Evolutionary conservation across 768 basidiomycete species (phyloP), one percentile per base, ranked within the genome.

Genomic region (Postia placenta): DNA sequence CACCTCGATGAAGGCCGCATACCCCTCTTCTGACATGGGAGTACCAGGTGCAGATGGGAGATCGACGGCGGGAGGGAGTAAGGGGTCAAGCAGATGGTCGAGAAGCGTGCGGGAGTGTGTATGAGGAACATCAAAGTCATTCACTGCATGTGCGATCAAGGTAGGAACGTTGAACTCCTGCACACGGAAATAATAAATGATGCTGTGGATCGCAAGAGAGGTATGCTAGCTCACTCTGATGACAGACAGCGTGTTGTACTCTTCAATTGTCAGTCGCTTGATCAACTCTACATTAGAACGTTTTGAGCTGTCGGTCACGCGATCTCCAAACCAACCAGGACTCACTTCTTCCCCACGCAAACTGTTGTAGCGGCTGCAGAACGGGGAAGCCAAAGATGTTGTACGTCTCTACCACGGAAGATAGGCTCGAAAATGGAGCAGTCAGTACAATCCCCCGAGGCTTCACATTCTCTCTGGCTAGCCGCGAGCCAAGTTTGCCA

Each of bases 51-150:
- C 63, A 33, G 52, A 3, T 60, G 65, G 70, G 15, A 73, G 68
- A 0, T 62, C 51, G 39, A 75, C 71, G 1, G 75, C 50, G 2
- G 70, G 59, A 1, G 86, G 85, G 6, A 92, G 72, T 48, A 76
- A 68, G 0, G 79, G 79, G 20, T 82, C 80, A 25, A 88, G 62
- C 49, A 91, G 77, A 0, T 76, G 69, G 24, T 85, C 72, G 65
- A 90, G 90, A 20, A 93, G 75, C 0, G 70, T 65, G 12, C 73
- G 69, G 0, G 90, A 83, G 61, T 93, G 90, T 0, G 74, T 69
- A 55, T 79, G 72, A 0, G 84, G 83, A 41, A 92, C 90, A 20
- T 87, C 83, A 56, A 68, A 71, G 65, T 93, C 91, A 61, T 91
- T 73, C 52, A 74, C 70, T 5, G 90, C 80, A 62, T 93, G 91